phyloP scores from a whole-genome alignment of 2,329 filamentous ascomycete genomes.

The Cladosporium sp. region DNA sequence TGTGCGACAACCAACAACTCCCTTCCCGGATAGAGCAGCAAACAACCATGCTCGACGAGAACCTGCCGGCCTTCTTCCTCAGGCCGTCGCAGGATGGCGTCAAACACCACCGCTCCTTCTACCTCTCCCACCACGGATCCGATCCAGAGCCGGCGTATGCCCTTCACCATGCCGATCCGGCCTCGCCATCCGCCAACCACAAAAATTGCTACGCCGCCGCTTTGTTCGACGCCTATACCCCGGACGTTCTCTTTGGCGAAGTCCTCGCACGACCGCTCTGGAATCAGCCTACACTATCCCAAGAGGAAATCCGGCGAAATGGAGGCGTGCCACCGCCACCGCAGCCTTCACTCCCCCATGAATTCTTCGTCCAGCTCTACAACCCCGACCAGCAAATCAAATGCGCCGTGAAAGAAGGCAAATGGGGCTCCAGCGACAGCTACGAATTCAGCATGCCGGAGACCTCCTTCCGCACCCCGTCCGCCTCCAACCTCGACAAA shows the following conservation, averaged over 20 bases:
- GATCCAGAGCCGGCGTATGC: constrained; percentile 75
- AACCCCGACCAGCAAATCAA: constrained; percentile 80
- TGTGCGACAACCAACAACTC: background rate
- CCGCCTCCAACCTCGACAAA: constrained; percentile 69
- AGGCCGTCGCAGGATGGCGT: constrained; percentile 46
- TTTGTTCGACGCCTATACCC: constrained; percentile 73
- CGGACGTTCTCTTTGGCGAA: constrained; percentile 80
- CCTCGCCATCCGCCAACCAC: constrained; percentile 52
- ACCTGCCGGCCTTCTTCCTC: constrained; percentile 68
- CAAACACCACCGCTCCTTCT: constrained; percentile 49
- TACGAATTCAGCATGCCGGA: constrained; percentile 95
- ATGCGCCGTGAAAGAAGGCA: constrained; percentile 64
- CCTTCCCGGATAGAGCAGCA: background rate
- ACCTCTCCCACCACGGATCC: constrained; percentile 65
- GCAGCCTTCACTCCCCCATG: constrained; percentile 66
- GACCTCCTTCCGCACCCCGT: constrained; percentile 75
- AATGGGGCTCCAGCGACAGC: constrained; percentile 71
- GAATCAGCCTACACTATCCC: constrained; percentile 73
- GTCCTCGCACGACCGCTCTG: constrained; percentile 79
- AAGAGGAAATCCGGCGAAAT: constrained; percentile 68
- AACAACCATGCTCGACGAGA: constrained; percentile 75
- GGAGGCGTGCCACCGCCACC: constrained; percentile 60
- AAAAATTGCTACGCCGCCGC: constrained; percentile 82
- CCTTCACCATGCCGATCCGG: constrained; percentile 68
- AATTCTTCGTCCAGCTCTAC: constrained; percentile 83